A percentile compares a stretch with the other conserved stretches of the same genome.
Evolutionary conservation across 345 rosid species (phyloP).

Genomic region (Raphanus raphanistrum): DNA sequence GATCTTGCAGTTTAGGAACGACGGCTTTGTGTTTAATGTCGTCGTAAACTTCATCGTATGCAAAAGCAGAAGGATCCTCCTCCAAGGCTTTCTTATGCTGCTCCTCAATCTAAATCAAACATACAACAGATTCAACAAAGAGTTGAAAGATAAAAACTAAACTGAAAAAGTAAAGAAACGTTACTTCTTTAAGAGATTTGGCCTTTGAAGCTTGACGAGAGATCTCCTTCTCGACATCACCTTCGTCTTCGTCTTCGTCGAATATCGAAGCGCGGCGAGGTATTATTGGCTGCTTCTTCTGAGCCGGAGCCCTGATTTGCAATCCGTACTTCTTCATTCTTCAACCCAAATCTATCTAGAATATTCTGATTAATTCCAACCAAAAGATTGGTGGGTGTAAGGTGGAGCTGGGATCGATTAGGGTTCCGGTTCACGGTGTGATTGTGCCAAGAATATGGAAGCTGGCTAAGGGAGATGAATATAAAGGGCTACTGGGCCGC

Average conservation of each 20-base stretch:
- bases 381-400: too few relatives aligned
- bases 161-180: neutral
- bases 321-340: constrained; percentile 86
- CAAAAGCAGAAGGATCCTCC: constrained; percentile 79
- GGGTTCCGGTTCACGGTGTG: too few relatives aligned
- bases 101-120: constrained; percentile 67
- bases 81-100: constrained; percentile 81
- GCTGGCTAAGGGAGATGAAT: too few relatives aligned
- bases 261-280: constrained; percentile 53
- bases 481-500: too few relatives aligned
- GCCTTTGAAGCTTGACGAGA: constrained; percentile 75
- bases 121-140: neutral
- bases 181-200: constrained; percentile 70
- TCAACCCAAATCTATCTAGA: neutral
- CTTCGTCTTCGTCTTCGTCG: constrained; percentile 55
- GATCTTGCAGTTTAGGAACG: constrained; percentile 57
- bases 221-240: constrained; percentile 72
- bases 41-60: constrained; percentile 82
- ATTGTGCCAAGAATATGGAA: too few relatives aligned
- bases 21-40: constrained; percentile 66
- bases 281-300: constrained; percentile 52
- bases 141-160: neutral
- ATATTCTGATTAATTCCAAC: too few relatives aligned
- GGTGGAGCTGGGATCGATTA: too few relatives aligned
- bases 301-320: constrained; percentile 71